A percentile compares a stretch with the other conserved stretches of the same genome.
Evolutionary conservation across 2,329 filamentous ascomycete genomes (phyloP).

Genomic region (Ophiocordyceps robertsii): DNA sequence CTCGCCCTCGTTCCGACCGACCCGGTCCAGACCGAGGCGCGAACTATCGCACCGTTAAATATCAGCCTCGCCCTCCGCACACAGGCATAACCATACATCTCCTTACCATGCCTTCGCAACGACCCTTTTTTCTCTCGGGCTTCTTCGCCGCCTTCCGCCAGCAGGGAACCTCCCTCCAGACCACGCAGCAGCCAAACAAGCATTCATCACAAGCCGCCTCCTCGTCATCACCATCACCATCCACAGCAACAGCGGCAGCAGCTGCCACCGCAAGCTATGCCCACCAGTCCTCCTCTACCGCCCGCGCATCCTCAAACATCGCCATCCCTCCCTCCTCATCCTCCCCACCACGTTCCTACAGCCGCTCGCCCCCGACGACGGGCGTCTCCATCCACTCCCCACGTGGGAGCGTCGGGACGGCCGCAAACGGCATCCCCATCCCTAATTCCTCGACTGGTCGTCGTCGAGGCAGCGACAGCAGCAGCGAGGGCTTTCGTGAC

Average conservation of each 20-base stretch:
- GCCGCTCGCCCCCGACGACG: constrained; percentile 12
- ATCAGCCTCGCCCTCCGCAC: no score
- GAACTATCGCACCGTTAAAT: no score
- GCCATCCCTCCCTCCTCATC: constrained; percentile 1
- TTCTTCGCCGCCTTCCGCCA: constrained; percentile 43
- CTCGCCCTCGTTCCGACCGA: no score
- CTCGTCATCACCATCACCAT: not conserved
- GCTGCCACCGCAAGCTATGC: constrained; percentile 10
- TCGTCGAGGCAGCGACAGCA: constrained; percentile 61
- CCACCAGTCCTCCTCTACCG: constrained; percentile 8
- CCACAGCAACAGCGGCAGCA: not conserved
- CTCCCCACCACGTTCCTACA: constrained; percentile 9
- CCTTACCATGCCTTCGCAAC: constrained; percentile 33
- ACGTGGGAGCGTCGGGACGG: constrained; percentile 7
- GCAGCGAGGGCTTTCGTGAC: constrained; percentile 62
- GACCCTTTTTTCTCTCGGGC: constrained; percentile 41
- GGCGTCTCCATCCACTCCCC: constrained; percentile 17
- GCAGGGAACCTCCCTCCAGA: constrained; percentile 23
- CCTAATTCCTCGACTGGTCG: constrained; percentile 25
- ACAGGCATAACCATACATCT: not conserved
- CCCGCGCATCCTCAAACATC: constrained; percentile 10
- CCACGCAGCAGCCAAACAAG: constrained; percentile 22
- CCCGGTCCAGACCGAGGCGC: no score
- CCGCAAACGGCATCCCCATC: constrained; percentile 17
- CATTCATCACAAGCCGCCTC: constrained; percentile 14